These are phyloP conservation scores for Xylaria nigripes DNA, from an alignment of 495 filamentous ascomycete genomes.

Conservation along the genomic window DNA sequence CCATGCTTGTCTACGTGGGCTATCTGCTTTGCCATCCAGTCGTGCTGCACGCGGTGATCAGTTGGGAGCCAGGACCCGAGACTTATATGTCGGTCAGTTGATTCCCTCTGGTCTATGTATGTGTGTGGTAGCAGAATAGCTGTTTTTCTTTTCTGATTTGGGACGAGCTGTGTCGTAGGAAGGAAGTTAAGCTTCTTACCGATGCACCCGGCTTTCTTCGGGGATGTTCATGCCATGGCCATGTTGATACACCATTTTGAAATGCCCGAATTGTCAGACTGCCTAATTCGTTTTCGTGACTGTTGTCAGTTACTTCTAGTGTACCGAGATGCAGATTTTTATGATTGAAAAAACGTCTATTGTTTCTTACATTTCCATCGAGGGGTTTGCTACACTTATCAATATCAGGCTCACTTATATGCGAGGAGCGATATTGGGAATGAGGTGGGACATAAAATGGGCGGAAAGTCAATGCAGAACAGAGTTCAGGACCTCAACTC, in stretches of 20 bases:
- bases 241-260: constrained; percentile 38
- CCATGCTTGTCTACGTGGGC: constrained; percentile 38
- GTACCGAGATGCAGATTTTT: too few species aligned
- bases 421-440: too few species aligned
- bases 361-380: too few species aligned
- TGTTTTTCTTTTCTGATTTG: neutral
- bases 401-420: too few species aligned
- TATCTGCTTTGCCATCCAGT: constrained; percentile 41
- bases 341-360: too few species aligned
- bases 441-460: constrained; percentile 6
- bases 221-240: constrained; percentile 40
- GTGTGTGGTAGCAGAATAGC: neutral
- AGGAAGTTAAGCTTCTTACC: constrained; percentile 14
- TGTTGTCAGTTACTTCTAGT: too few species aligned
- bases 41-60: constrained; percentile 42
- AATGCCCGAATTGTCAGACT: neutral
- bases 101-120: constrained; percentile 7
- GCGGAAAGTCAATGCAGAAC: neutral
- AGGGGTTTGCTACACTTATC: too few species aligned
- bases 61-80: constrained; percentile 45
- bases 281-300: too few species aligned
- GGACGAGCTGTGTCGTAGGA: too few species aligned
- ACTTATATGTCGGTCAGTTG: constrained; percentile 16
- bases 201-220: constrained; percentile 28
- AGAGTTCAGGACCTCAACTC: constrained; percentile 9